phyloP scores from a whole-genome alignment of 805 yeast genomes.

The Candida oleophila region DNA sequence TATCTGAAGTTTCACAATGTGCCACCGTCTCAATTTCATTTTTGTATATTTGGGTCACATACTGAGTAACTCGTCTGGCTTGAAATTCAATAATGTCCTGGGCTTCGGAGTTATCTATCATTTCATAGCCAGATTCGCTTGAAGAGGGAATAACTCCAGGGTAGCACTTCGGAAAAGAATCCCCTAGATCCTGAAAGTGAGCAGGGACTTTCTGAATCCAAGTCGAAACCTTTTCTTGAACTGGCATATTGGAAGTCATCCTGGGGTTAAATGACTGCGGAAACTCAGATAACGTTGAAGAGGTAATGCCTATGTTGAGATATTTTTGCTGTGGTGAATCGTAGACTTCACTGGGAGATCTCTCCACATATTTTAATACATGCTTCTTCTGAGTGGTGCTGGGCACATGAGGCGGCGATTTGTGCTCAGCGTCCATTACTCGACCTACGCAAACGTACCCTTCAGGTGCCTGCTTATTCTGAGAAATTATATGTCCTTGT shows the following conservation, averaged over 20 bases:
- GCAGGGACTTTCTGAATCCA: slow-evolving; percentile 66
- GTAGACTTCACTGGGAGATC: neutral
- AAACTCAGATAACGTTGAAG: slow-evolving; percentile 17
- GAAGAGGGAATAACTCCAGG: slow-evolving; percentile 44
- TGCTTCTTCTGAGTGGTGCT: neutral
- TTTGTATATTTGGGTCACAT: slow-evolving; percentile 39
- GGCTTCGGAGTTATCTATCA: slow-evolving; percentile 24
- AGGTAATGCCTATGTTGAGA: neutral
- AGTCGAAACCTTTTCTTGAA: slow-evolving; percentile 58
- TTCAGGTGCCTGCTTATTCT: slow-evolving; percentile 12
- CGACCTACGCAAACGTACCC: slow-evolving; percentile 15
- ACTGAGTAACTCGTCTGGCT: slow-evolving; percentile 50
- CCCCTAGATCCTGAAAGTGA: slow-evolving; percentile 15
- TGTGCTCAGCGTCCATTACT: slow-evolving; percentile 6
- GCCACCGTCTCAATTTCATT: slow-evolving; percentile 24
- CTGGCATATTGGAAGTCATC: slow-evolving; percentile 60
- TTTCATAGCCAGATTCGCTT: slow-evolving; percentile 11
- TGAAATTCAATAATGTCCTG: slow-evolving; percentile 55
- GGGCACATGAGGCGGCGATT: neutral
- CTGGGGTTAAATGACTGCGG: slow-evolving; percentile 62
- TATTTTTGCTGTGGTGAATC: neutral
- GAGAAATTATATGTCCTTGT: slow-evolving; percentile 12
- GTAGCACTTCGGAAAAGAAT: slow-evolving; percentile 40
- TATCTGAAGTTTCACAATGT: slow-evolving; percentile 17
- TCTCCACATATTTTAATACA: no score